Conservation (phyloP, 2,329 filamentous ascomycete genomes). For the Coniochaeta prunicola region DNA sequence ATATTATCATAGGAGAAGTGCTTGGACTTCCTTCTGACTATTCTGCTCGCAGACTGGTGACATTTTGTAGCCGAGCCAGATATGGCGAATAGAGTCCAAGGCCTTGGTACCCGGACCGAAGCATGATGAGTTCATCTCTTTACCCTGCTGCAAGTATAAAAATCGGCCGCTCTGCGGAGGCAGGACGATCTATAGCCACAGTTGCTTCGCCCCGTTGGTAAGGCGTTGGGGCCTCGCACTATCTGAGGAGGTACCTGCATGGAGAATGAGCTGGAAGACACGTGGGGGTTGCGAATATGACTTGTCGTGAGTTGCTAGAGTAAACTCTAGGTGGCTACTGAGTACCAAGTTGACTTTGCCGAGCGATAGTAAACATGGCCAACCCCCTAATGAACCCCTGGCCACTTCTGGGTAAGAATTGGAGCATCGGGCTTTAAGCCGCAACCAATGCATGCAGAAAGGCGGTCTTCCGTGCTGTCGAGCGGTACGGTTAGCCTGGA, state of each 20-base stretch:
- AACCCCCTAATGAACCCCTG: not conserved
- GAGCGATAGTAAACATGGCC: not conserved
- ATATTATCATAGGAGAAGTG: no score
- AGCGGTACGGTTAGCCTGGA: not conserved
- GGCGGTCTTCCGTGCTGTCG: not conserved
- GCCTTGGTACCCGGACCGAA: not conserved
- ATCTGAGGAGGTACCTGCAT: not conserved
- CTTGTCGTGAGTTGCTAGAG: not conserved
- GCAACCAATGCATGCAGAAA: not conserved
- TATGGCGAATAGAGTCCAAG: not conserved
- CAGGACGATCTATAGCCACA: not conserved
- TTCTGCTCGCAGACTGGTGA: not conserved
- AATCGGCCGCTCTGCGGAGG: not conserved
- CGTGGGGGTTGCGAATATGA: not conserved
- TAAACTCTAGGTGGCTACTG: not conserved
- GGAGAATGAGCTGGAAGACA: not conserved
- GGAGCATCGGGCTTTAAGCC: not conserved
- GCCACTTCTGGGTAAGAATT: not conserved
- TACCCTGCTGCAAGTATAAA: not conserved
- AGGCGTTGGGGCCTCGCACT: not conserved
- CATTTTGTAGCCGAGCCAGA: not conserved
- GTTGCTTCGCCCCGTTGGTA: not conserved
- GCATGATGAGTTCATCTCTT: not conserved
- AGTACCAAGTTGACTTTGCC: not conserved
- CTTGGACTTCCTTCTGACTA: not conserved